These are phyloP conservation scores for Samsoniella hepiali DNA, from an alignment of 2,329 filamentous ascomycete genomes.

Conservation along the genomic window DNA sequence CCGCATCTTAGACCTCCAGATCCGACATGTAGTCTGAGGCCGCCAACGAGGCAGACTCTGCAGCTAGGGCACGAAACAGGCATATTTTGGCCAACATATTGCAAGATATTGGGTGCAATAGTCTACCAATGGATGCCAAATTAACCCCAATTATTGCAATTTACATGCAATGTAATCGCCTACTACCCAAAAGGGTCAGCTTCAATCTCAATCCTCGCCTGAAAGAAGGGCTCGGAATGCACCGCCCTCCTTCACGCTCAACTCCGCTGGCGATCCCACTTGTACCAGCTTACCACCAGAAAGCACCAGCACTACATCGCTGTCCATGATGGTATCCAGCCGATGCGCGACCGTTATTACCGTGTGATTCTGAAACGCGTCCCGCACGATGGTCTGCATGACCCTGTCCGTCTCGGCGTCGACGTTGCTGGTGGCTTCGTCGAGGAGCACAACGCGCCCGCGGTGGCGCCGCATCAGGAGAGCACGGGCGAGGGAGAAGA, in stretches of 20 bases:
- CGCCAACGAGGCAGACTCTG: not conserved
- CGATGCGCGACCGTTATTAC: not conserved
- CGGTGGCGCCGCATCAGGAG: conserved; percentile 1
- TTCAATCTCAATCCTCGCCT: not conserved
- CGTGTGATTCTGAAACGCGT: not conserved
- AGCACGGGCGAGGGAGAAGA: conserved; percentile 8
- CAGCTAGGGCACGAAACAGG: too few species aligned
- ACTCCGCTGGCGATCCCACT: not conserved
- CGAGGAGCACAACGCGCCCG: not conserved
- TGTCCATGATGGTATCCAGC: conserved; percentile 12
- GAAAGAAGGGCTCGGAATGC: not conserved
- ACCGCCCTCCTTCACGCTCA: not conserved
- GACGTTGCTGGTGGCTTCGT: not conserved
- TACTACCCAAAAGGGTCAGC: not conserved
- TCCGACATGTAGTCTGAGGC: not conserved
- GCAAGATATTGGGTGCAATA: not conserved
- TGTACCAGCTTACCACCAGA: not conserved
- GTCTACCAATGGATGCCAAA: not conserved
- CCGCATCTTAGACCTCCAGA: not conserved
- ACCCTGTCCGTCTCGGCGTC: not conserved
- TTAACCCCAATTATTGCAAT: not conserved
- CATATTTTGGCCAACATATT: not conserved
- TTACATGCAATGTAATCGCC: not conserved
- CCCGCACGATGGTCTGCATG: not conserved
- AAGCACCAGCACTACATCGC: conserved; percentile 3